Evolutionary conservation across 2,329 filamentous ascomycete genomes (phyloP), one percentile per base, ranked within the genome.

Genomic region (Claviceps sp.): DNA sequence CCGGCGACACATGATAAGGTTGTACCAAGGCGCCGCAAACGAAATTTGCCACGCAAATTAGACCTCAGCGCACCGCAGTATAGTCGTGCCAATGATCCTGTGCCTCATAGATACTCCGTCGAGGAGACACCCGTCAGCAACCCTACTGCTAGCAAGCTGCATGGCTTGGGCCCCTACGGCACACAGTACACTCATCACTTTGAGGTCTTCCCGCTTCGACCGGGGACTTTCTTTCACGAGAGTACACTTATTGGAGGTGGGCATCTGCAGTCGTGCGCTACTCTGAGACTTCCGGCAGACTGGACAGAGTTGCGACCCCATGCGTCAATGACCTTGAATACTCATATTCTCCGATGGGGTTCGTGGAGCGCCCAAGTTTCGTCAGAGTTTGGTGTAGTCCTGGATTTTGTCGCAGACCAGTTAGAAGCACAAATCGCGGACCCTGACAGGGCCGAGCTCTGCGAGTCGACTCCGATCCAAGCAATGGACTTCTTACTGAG

Each of bases 161-260:
- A 62, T 11, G 78, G 80, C 1, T 65, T 85, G 7, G 78, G 76
- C 0, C 77, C 78, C 0, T 82, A 79, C 60, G 81, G 81, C 1
- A 79, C 77, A 1, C 70, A 73, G 24, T 84, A 84, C 60, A 77
- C 79, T 0, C 72, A 76, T 38, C 74, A 84, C 59, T 85, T 85
- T 55, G 79, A 83, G 46, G 64, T 79, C 4, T 81, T 82, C 50
- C 80, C 80, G 17, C 65, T 84, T 34, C 73, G 76, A 41, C 59
- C 64, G 6, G 74, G 74, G 3, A 71, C 77, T 0, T 83, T 74
- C 62, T 84, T 84, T 50, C 80, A 83, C 51, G 71, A 75, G 55
- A 75, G 70, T 50, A 84, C 80, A 0, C 61, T 83, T 30, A 65
- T 84, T 45, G 81, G 81, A 7, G 73, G 70, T 56, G 79, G 80